A percentile compares a stretch with the other conserved stretches of the same genome.
phyloP scores from a whole-genome alignment of 768 basidiomycete genomes.

The Suillus americanus region DNA sequence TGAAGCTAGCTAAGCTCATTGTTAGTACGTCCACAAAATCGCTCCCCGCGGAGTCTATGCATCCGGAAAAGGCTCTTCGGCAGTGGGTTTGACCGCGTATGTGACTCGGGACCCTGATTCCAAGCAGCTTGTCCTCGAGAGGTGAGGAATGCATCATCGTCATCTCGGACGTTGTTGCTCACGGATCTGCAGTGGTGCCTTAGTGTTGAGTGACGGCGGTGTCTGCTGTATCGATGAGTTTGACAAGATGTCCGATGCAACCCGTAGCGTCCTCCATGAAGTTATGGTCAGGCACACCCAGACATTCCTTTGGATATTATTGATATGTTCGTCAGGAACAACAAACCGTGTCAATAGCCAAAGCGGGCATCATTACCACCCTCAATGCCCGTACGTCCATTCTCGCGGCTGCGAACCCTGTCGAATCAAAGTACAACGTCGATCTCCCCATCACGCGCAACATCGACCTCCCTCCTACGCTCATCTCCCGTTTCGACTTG shows the following conservation, averaged over 20 bases:
- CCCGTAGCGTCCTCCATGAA: constrained; percentile 97
- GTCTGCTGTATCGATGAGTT: constrained; percentile 99
- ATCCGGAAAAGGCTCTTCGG: constrained; percentile 97
- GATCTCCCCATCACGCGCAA: constrained; percentile 91
- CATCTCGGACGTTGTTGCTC: neutral
- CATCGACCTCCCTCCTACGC: constrained; percentile 95
- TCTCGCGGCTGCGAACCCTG: constrained; percentile 95
- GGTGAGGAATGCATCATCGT: constrained; percentile 45
- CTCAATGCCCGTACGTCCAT: constrained; percentile 98
- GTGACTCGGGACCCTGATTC: constrained; percentile 98
- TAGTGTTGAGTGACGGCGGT: constrained; percentile 93
- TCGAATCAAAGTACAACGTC: constrained; percentile 93
- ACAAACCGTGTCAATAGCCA: constrained; percentile 99
- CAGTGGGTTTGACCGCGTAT: constrained; percentile 98
- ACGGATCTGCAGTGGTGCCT: constrained; percentile 66
- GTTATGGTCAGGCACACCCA: constrained; percentile 71
- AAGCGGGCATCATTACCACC: constrained; percentile 98
- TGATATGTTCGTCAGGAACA: constrained; percentile 67
- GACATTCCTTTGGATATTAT: neutral
- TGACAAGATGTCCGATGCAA: constrained; percentile 98
- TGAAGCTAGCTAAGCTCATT: neutral
- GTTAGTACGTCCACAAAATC: constrained; percentile 96
- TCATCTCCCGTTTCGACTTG: constrained; percentile 97
- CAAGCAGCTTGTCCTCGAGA: constrained; percentile 96
- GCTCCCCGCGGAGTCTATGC: constrained; percentile 97